Conservation (phyloP, 805 yeast species). For the Nakazawaea pomicola region DNA sequence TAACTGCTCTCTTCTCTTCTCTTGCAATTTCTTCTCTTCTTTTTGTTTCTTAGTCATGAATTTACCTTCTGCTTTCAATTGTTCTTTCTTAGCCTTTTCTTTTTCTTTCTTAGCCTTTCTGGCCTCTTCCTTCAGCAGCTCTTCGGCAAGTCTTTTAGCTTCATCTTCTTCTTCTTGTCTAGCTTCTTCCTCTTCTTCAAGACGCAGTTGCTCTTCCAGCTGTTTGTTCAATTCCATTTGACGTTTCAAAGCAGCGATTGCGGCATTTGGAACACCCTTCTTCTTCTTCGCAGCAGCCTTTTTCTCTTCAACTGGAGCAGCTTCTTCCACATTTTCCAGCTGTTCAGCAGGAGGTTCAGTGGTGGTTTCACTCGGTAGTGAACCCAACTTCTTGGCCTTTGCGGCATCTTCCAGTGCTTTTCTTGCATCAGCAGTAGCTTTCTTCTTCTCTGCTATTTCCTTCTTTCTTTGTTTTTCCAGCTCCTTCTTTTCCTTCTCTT, state of each 20-base stretch:
- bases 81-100: conserved; percentile 82
- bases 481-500: conserved; percentile 93
- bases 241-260: conserved; percentile 83
- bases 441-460: conserved; percentile 83
- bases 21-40: conserved; percentile 81
- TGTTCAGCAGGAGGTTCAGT: conserved; percentile 32
- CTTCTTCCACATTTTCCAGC: conserved; percentile 30
- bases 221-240: conserved; percentile 88
- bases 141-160: conserved; percentile 51
- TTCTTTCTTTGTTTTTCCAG: conserved; percentile 86
- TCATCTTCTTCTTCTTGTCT: conserved; percentile 45
- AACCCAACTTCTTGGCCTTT: conserved; percentile 30
- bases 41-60: conserved; percentile 90
- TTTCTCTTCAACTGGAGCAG: conserved; percentile 20
- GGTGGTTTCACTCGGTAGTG: conserved; percentile 26
- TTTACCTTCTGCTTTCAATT: conserved; percentile 94
- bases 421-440: conserved; percentile 36
- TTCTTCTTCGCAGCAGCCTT: conserved; percentile 44
- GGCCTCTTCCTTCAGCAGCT: conserved; percentile 55
- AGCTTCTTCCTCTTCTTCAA: conserved; percentile 66
- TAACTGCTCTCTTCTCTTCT: conserved; percentile 84
- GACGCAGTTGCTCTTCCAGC: conserved; percentile 76
- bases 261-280: conserved; percentile 77
- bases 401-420: conserved; percentile 24
- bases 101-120: conserved; percentile 74